Conservation (phyloP, 2,329 filamentous ascomycete genomes). For the Exophiala alcalophila region DNA sequence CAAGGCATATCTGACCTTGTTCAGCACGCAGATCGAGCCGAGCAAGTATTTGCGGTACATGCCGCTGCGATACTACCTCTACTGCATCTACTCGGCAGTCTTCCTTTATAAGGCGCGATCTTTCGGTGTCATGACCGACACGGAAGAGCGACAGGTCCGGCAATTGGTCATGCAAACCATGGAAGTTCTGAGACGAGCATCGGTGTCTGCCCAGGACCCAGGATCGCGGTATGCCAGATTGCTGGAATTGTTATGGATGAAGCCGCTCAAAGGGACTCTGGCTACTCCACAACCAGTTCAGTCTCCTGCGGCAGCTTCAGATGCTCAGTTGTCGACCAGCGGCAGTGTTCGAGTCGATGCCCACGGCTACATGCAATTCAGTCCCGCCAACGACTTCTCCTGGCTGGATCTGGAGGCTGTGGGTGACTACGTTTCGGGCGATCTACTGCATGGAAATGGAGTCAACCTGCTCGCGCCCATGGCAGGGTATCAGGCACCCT, state of each 20-base stretch:
- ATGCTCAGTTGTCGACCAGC: slow-evolving; percentile 34
- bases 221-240: slow-evolving; percentile 61
- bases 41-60: slow-evolving; percentile 60
- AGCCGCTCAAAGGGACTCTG: slow-evolving; percentile 31
- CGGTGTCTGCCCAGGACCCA: slow-evolving; percentile 57
- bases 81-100: slow-evolving; percentile 61
- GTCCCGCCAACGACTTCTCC: slow-evolving; percentile 56
- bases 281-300: slow-evolving; percentile 27
- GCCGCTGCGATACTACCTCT: slow-evolving; percentile 63
- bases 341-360: slow-evolving; percentile 30
- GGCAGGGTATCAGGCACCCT: slow-evolving; percentile 20
- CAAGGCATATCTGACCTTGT: slow-evolving; percentile 58
- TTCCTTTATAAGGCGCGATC: slow-evolving; percentile 64
- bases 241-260: slow-evolving; percentile 59
- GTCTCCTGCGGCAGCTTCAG: slow-evolving; percentile 31
- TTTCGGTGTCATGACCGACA: slow-evolving; percentile 57
- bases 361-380: slow-evolving; percentile 39
- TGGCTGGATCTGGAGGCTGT: slow-evolving; percentile 61
- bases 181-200: slow-evolving; percentile 58
- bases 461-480: slow-evolving; percentile 22
- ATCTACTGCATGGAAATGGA: slow-evolving; percentile 33
- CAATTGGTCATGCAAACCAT: slow-evolving; percentile 59
- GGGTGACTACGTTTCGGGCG: slow-evolving; percentile 54
- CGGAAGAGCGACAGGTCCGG: slow-evolving; percentile 55
- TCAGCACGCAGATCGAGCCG: slow-evolving; percentile 60